These are phyloP conservation scores for Prosopis cineraria DNA, from an alignment of 306 rosid genomes.

Conservation along the genomic window DNA sequence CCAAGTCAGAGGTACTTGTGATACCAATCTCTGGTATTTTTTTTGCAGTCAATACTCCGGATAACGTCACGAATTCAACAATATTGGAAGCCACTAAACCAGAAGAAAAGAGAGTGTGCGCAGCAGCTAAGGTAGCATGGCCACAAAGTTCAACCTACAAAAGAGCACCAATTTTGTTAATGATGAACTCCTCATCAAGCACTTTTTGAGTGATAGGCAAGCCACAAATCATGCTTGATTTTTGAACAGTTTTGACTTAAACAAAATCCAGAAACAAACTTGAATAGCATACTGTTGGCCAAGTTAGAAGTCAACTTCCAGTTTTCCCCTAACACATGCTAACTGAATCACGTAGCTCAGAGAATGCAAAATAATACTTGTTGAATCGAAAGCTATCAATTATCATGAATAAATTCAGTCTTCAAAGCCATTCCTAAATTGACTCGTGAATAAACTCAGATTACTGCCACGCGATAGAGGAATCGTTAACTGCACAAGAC, in stretches of 20 bases:
- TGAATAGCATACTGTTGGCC: not conserved
- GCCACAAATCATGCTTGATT: not conserved
- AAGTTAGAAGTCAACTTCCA: too few relatives aligned
- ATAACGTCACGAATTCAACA: slow-evolving; percentile 59
- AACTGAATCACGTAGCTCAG: slow-evolving; percentile 1
- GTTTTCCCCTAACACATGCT: too few relatives aligned
- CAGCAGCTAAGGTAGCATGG: slow-evolving; percentile 81
- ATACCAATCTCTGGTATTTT: slow-evolving; percentile 32
- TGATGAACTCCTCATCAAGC: not conserved
- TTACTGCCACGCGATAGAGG: not conserved
- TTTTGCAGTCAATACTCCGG: slow-evolving; percentile 62
- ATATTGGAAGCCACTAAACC: slow-evolving; percentile 44
- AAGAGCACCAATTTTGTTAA: not conserved
- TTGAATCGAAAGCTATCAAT: not conserved
- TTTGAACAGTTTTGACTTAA: not conserved
- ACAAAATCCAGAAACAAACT: not conserved
- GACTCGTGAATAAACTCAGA: not conserved
- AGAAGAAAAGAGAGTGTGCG: slow-evolving; percentile 55
- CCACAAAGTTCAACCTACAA: slow-evolving; percentile 81
- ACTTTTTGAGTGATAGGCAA: not conserved
- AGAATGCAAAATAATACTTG: not conserved
- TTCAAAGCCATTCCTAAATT: not conserved
- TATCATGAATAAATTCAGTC: not conserved
- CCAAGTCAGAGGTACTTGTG: slow-evolving; percentile 23
- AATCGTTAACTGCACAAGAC: not conserved